Evolutionary conservation across 139 green algal genomes (phyloP), one percentile per base, ranked within the genome.

Genomic region (Ostreobium quekettii): DNA sequence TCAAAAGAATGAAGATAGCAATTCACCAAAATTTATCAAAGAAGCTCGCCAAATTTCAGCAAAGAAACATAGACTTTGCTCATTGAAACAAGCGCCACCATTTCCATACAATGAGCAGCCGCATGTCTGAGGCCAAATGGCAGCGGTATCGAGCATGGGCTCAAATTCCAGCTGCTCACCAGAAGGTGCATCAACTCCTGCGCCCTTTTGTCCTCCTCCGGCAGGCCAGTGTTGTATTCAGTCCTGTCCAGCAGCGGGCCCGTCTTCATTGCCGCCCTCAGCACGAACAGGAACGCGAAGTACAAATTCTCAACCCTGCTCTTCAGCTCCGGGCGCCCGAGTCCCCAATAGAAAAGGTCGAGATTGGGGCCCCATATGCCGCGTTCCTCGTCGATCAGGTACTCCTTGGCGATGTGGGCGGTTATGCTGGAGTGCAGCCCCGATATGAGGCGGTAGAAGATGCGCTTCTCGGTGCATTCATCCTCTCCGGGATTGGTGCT

Each of bases 371-470:
- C 90, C 83, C 83, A 89, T 24, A 78, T 37, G 3, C 76, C 73
- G 15, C 47, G 22, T n/a, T 77, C 71, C 74, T 86, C 81, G 47
- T 85, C 75, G 47, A 95, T 65, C 47, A 92, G 75, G 61, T 91
- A 92, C 33, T 95, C 81, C 4, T 70, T 72, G 0, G 75, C 76
- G 24, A 97, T 80, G 85, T 98, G 93, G 0, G 82, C 78, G 28
- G 76, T 90, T 75, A 98, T 96, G 53, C 86, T 95, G 28, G 93
- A 76, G 73, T 98, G 93, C 88, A 97, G 87, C 53, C 93, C 93
- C 47, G 77, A 83, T 56, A 95, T 86, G 39, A 96, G 83, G 29
- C 85, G 78, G 78, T 95, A 95, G 72, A 97, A 93, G 4, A 96
- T 72, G 2, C 83, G 74, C 67, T 84, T 72, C 71, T 94, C 92